These are phyloP conservation scores for Penicillium sp. DNA, from an alignment of 2,329 filamentous ascomycete species.

Conservation along the genomic window DNA sequence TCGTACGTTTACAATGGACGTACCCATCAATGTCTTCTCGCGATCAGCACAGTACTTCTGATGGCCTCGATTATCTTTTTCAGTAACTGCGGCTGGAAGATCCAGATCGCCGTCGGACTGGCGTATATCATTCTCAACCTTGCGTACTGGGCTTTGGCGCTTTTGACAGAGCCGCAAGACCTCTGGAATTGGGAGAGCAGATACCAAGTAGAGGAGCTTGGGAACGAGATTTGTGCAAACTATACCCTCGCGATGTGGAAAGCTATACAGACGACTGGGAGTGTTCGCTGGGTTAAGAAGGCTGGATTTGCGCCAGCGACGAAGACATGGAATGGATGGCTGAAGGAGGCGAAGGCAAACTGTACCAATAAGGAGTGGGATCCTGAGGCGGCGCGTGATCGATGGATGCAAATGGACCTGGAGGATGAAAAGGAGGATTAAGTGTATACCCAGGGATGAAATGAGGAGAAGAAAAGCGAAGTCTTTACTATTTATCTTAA, in stretches of 20 bases:
- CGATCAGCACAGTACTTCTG: slow-evolving; percentile 58
- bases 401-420: slow-evolving; percentile 2
- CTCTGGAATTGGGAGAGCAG: slow-evolving; percentile 56
- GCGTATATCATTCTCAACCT: slow-evolving; percentile 62
- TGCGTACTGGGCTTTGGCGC: slow-evolving; percentile 59
- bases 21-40: slow-evolving; percentile 58
- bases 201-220: slow-evolving; percentile 34
- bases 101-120: slow-evolving; percentile 60
- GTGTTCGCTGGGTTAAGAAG: slow-evolving; percentile 55
- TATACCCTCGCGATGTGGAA: slow-evolving; percentile 46
- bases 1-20: slow-evolving; percentile 52
- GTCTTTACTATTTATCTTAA: not conserved
- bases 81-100: slow-evolving; percentile 63
- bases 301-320: slow-evolving; percentile 56
- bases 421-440: not conserved
- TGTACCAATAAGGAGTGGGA: slow-evolving; percentile 4
- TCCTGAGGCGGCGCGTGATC: not conserved
- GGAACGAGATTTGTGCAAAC: not conserved
- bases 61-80: slow-evolving; percentile 64
- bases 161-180: slow-evolving; percentile 51
- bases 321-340: slow-evolving; percentile 56
- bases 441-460: not conserved
- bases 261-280: slow-evolving; percentile 57
- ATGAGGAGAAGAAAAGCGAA: not conserved
- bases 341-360: slow-evolving; percentile 33